Evolutionary conservation across 768 basidiomycete species (phyloP).

Genomic region (Termitomyces sp.): DNA sequence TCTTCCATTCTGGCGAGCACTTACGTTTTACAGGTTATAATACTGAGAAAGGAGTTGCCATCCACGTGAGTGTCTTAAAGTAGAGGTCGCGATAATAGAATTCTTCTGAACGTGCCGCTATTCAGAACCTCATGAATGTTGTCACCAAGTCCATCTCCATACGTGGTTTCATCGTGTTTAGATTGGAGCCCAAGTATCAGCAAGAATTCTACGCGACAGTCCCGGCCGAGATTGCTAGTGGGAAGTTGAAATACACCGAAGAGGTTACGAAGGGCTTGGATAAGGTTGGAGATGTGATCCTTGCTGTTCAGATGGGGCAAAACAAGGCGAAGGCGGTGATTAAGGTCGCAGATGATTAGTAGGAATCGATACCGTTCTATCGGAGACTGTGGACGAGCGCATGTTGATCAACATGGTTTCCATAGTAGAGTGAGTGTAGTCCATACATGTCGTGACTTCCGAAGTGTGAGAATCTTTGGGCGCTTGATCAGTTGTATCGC

Average conservation of each 20-base stretch:
- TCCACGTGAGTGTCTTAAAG: slow-evolving; percentile 23
- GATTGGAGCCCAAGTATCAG: slow-evolving; percentile 28
- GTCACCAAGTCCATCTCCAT: slow-evolving; percentile 37
- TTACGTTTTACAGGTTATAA: slow-evolving; percentile 23
- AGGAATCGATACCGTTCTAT: too few relatives aligned
- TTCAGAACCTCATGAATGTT: slow-evolving; percentile 35
- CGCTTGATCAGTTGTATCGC: slow-evolving; percentile 2
- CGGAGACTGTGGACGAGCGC: too few relatives aligned
- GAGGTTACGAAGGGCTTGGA: slow-evolving; percentile 42
- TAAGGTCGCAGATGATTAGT: slow-evolving; percentile 21
- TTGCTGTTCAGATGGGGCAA: slow-evolving; percentile 24
- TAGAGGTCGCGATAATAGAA: too few relatives aligned
- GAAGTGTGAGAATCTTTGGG: slow-evolving; percentile 4
- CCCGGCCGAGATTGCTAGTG: slow-evolving; percentile 35
- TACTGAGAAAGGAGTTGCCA: slow-evolving; percentile 17
- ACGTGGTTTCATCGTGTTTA: slow-evolving; percentile 33
- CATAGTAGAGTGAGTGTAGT: too few relatives aligned
- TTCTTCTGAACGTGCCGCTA: too few relatives aligned
- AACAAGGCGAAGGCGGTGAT: slow-evolving; percentile 26
- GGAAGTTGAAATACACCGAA: slow-evolving; percentile 45
- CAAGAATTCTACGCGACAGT: slow-evolving; percentile 38
- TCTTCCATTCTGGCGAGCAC: background rate
- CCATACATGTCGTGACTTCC: too few relatives aligned
- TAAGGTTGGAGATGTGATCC: slow-evolving; percentile 31
- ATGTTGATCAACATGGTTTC: too few relatives aligned